Evolutionary conservation across 495 filamentous ascomycete species (phyloP), one percentile per base, ranked within the genome.

Genomic region (Umbilicaria muhlenbergii): DNA sequence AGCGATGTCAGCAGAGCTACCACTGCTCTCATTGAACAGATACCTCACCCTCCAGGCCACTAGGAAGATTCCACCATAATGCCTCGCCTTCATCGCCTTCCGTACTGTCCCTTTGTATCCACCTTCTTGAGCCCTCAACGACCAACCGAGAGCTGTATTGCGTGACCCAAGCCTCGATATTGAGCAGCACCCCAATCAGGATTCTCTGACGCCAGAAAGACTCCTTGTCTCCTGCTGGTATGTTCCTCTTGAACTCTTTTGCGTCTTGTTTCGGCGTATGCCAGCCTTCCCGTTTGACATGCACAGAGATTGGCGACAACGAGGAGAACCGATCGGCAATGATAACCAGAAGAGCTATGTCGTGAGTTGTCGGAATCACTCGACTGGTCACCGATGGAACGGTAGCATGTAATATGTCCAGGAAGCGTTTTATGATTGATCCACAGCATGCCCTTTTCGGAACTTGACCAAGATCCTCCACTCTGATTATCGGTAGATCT

Each of bases 51-150:
- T 94, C 86, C 34, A 94, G 46, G 0, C 72, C 73, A 48, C 74
- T 63, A 0, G 80, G 76, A n/a, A 92, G 58, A 50, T 81, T 70
- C 71, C 79, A 82, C 84, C 84, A 92, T 3, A 70, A 60, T 13
- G 74, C 52, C 11, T 55, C 48, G 8, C 62, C 59, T n/a, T 61
- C 57, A 5, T 68, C 60, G 12, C 39, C 42, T 14, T 61, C 62
- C 0, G 60, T 60, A 28, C 58, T 54, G 24, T 59, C 51, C 34
- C 59, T 51, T 15, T 65, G 53, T 16, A 50, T 55, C 85, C 84
- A 91, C 33, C 59, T 67, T 15, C 56, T 62, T 5, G 81, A 84
- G 10, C 83, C 86, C 36, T 69, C 59, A 38, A 82, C 51, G 34
- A 91, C 71, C 36, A 94, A 53, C 24, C 78, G 68, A 46, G 64